A percentile compares a stretch with the other conserved stretches of the same genome.
Conservation (phyloP, 2,329 filamentous ascomycete species). For the Trichoderma semiorbis region DNA sequence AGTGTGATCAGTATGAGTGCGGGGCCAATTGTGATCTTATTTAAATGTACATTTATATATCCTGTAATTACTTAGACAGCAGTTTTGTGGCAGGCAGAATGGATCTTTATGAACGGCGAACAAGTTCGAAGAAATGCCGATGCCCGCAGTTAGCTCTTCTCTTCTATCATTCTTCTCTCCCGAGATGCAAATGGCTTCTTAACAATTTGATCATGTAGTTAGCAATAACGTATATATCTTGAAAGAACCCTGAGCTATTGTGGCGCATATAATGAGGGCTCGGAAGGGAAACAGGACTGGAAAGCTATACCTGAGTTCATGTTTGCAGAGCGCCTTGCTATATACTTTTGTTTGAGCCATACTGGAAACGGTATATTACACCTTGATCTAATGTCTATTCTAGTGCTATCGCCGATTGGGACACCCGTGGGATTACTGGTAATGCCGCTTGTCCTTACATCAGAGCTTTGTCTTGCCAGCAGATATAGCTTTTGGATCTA, state of each 20-base stretch:
- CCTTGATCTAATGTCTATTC: background rate
- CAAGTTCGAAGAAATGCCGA: background rate
- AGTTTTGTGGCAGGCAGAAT: background rate
- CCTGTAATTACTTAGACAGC: background rate
- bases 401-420: background rate
- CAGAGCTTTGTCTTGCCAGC: background rate
- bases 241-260: background rate
- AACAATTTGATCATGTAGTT: background rate
- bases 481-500: background rate
- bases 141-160: background rate
- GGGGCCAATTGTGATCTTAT: no score
- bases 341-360: background rate
- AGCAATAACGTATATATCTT: background rate
- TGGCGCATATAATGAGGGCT: no score
- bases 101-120: background rate
- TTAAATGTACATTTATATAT: no score
- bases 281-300: no score
- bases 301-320: background rate
- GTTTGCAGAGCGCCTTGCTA: background rate
- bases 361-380: background rate
- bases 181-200: background rate
- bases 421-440: accelerated
- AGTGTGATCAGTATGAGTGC: no score
- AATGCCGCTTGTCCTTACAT: background rate
- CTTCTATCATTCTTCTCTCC: background rate